Percentiles rank a stretch among this genome's conserved stretches.
Evolutionary conservation across 768 basidiomycete species (phyloP).

Genomic region (Kwoniella pini): DNA sequence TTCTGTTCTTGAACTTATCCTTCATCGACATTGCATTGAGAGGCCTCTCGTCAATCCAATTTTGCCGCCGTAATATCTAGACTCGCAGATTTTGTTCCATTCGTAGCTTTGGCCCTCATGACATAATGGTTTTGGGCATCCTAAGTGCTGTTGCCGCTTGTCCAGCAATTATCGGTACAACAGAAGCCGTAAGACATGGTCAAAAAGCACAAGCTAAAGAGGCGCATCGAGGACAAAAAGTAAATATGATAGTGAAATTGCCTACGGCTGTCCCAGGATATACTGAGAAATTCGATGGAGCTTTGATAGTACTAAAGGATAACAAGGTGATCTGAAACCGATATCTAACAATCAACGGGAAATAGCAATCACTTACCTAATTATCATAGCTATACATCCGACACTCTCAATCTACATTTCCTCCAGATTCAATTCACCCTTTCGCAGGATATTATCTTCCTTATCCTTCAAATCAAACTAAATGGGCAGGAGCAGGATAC

Average conservation of each 20-base stretch:
- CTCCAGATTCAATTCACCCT: constrained; percentile 9
- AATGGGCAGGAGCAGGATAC: constrained; percentile 16
- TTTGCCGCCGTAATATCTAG: too few relatives aligned
- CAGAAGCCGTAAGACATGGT: constrained; percentile 19
- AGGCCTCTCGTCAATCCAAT: too few relatives aligned
- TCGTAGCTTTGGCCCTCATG: not conserved
- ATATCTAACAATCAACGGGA: not conserved
- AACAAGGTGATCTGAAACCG: constrained; percentile 9
- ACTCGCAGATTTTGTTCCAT: too few relatives aligned
- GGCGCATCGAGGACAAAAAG: constrained; percentile 21
- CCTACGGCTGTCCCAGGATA: constrained; percentile 8
- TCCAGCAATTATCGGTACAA: constrained; percentile 20
- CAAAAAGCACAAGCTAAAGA: constrained; percentile 19
- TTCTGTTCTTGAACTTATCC: too few relatives aligned
- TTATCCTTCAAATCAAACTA: constrained; percentile 14
- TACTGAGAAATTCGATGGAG: constrained; percentile 17
- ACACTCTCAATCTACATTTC: constrained; percentile 9
- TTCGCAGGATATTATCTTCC: constrained; percentile 21
- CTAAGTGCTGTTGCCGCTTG: constrained; percentile 19
- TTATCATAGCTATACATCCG: constrained; percentile 8
- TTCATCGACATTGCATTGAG: too few relatives aligned
- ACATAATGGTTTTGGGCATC: constrained; percentile 17
- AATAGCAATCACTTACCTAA: not conserved
- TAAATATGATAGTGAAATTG: constrained; percentile 11
- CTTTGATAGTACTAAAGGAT: constrained; percentile 15